Evolutionary conservation across 192 early-diverging fungal species (phyloP).

Genomic region (Coemansia guatemalensis): DNA sequence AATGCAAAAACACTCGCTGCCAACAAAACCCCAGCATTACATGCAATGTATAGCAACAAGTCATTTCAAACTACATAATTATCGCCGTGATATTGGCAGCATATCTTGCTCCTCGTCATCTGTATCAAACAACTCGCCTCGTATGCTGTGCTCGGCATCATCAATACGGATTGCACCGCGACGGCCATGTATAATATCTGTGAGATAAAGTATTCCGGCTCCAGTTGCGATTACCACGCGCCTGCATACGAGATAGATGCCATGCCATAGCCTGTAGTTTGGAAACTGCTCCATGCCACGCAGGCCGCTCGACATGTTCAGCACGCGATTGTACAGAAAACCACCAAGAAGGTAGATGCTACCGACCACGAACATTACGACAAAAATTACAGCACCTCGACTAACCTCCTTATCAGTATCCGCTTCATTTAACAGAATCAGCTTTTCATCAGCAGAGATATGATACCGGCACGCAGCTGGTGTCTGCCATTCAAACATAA

Average conservation of each 20-base stretch:
- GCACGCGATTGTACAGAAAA: conserved; percentile 56
- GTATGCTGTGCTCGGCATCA: conserved; percentile 35
- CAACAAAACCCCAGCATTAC: too few relatives aligned
- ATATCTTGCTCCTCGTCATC: conserved; percentile 26
- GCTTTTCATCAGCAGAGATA: not conserved
- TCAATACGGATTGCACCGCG: conserved; percentile 40
- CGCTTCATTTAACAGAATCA: not conserved
- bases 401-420: conserved; percentile 5
- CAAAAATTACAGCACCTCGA: conserved; percentile 36
- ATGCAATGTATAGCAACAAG: not conserved
- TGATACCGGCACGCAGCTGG: conserved; percentile 35
- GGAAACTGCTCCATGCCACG: conserved; percentile 58
- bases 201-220: conserved; percentile 9
- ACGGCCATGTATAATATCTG: conserved; percentile 16
- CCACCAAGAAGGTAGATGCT: conserved; percentile 56
- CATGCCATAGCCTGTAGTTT: conserved; percentile 54
- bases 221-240: not conserved
- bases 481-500: conserved; percentile 58
- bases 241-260: conserved; percentile 36
- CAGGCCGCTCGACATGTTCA: conserved; percentile 45
- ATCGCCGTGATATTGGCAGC: conserved; percentile 13
- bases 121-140: conserved; percentile 37
- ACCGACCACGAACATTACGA: conserved; percentile 41
- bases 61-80: not conserved
- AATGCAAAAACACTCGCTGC: too few relatives aligned